phyloP scores from a whole-genome alignment of 2,329 filamentous ascomycete species.

The Elsinoe necatrix region DNA sequence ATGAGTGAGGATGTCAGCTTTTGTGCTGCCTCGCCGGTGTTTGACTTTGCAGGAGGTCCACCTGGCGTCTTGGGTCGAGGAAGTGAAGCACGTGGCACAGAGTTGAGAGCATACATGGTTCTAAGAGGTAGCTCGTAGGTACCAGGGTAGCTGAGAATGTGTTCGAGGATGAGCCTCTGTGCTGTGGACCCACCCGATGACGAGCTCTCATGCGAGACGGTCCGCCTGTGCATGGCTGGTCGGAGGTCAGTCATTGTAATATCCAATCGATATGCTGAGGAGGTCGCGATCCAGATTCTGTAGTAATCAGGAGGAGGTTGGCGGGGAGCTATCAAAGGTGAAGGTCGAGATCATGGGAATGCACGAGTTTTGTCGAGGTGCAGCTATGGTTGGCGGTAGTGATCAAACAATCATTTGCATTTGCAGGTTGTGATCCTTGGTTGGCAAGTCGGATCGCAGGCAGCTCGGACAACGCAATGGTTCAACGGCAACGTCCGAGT shows the following conservation, averaged over 20 bases:
- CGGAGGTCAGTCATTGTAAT: constrained; percentile 2
- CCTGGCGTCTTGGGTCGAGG: constrained; percentile 20
- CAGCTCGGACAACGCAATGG: constrained; percentile 9
- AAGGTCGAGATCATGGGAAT: constrained; percentile 4
- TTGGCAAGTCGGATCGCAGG: constrained; percentile 4
- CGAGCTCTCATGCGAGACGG: constrained; percentile 23
- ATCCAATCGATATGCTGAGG: neutral
- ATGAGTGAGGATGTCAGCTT: constrained; percentile 45
- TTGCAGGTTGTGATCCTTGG: neutral
- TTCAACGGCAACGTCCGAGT: constrained; percentile 11
- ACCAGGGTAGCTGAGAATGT: constrained; percentile 52
- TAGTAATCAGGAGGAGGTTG: constrained; percentile 6
- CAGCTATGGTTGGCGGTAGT: neutral
- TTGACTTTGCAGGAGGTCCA: constrained; percentile 29
- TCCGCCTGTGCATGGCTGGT: constrained; percentile 9
- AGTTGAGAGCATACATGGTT: constrained; percentile 61
- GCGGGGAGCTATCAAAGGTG: constrained; percentile 6
- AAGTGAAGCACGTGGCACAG: constrained; percentile 40
- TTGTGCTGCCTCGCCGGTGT: constrained; percentile 29
- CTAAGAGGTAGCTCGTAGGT: constrained; percentile 58
- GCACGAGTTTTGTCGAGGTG: neutral
- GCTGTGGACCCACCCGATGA: constrained; percentile 36
- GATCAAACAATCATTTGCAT: constrained; percentile 1
- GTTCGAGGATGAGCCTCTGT: constrained; percentile 45
- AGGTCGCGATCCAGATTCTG: neutral